These are phyloP conservation scores for Clavariopsis aquatica DNA, from an alignment of 495 filamentous ascomycete species.

Conservation along the genomic window DNA sequence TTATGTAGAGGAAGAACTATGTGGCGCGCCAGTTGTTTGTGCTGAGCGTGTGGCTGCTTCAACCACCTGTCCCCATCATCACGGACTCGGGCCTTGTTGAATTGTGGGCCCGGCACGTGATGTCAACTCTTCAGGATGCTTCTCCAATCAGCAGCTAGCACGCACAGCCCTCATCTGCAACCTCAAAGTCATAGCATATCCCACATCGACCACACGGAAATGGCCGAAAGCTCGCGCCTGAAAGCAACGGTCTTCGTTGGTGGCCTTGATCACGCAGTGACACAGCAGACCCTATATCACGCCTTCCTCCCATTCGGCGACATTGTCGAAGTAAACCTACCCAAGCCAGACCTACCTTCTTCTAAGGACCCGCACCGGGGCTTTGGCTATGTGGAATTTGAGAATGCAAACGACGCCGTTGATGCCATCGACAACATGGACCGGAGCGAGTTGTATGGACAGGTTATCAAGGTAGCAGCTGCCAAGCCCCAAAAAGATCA, in stretches of 20 bases:
- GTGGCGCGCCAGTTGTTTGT: constrained; percentile 16
- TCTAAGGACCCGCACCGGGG: constrained; percentile 76
- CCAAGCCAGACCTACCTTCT: constrained; percentile 74
- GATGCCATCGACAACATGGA: constrained; percentile 99
- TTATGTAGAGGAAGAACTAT: background rate
- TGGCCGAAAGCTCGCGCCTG: constrained; percentile 80
- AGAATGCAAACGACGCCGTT: constrained; percentile 78
- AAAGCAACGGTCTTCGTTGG: constrained; percentile 91
- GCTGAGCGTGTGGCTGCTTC: background rate
- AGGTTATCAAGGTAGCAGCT: constrained; percentile 84
- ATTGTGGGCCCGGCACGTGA: constrained; percentile 21
- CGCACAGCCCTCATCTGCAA: constrained; percentile 11
- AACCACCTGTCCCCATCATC: constrained; percentile 28
- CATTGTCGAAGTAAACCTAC: constrained; percentile 83
- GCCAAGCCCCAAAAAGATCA: constrained; percentile 91
- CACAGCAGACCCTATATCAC: constrained; percentile 70
- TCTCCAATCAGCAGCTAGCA: constrained; percentile 20
- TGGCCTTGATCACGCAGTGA: constrained; percentile 79
- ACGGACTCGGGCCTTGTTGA: constrained; percentile 10
- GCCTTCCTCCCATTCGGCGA: constrained; percentile 97
- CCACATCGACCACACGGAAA: constrained; percentile 38
- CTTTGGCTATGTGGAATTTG: constrained; percentile 97
- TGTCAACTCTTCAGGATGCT: background rate
- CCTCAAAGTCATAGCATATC: background rate
- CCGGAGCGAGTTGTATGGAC: constrained; percentile 90